These are phyloP conservation scores for Borealophlyctis nickersoniae DNA, from an alignment of 192 early-diverging fungal species.

Conservation along the genomic window DNA sequence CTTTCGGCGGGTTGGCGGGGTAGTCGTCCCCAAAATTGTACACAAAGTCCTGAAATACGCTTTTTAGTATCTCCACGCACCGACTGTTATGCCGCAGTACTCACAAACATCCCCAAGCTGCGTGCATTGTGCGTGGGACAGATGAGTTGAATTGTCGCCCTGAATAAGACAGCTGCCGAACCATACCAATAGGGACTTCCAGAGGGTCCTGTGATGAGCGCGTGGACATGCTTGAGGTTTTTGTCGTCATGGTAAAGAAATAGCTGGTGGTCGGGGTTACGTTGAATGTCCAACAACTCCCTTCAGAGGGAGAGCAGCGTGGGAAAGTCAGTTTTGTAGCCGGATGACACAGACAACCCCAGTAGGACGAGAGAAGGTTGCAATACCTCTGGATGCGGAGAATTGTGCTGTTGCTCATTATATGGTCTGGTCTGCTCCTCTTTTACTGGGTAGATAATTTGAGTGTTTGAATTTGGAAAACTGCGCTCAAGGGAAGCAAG, in stretches of 20 bases:
- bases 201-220: constrained; percentile 58
- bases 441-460: no score
- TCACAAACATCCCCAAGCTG: constrained; percentile 41
- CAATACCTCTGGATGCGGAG: constrained; percentile 40
- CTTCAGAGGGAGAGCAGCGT: background rate
- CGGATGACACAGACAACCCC: background rate
- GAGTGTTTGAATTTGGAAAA: no score
- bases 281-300: background rate
- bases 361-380: constrained; percentile 18
- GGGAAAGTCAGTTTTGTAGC: background rate
- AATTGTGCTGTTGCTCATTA: constrained; percentile 27
- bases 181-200: constrained; percentile 49
- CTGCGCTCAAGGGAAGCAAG: no score
- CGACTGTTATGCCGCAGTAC: constrained; percentile 3
- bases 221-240: constrained; percentile 63
- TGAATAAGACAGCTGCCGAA: constrained; percentile 10
- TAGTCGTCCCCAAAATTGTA: constrained; percentile 57
- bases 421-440: no score
- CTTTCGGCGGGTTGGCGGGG: constrained; percentile 54
- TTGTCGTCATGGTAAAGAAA: constrained; percentile 38
- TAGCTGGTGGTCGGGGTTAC: constrained; percentile 32
- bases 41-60: constrained; percentile 39
- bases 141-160: constrained; percentile 3
- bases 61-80: background rate
- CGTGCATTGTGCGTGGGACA: background rate